These are phyloP conservation scores for Scleroderma bovista DNA, from an alignment of 768 basidiomycete species.

Conservation along the genomic window DNA sequence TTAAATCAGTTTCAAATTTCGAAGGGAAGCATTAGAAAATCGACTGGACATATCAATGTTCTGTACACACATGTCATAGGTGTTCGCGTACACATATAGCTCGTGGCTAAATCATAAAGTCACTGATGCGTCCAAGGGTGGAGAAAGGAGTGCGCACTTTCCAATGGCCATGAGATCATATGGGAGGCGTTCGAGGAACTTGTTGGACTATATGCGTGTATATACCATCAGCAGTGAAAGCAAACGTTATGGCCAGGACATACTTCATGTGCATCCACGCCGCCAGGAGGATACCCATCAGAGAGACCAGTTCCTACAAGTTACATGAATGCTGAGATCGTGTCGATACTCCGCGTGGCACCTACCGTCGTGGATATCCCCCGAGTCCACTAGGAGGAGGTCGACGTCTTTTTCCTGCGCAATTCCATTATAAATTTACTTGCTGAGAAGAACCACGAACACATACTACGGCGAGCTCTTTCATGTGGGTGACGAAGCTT, in stretches of 20 bases:
- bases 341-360: neutral
- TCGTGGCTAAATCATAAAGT: constrained; percentile 54
- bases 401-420: constrained; percentile 65
- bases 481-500: constrained; percentile 84
- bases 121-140: neutral
- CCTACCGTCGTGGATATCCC: constrained; percentile 68
- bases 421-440: neutral
- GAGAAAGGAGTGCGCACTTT: constrained; percentile 45
- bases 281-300: constrained; percentile 67
- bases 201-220: constrained; percentile 48
- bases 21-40: neutral
- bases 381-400: constrained; percentile 76
- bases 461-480: constrained; percentile 57
- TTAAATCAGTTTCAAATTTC: neutral
- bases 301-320: constrained; percentile 66
- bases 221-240: neutral
- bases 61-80: constrained; percentile 54
- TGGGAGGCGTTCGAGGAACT: constrained; percentile 65
- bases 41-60: neutral
- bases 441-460: neutral
- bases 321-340: neutral
- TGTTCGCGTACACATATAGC: constrained; percentile 63
- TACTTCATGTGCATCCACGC: constrained; percentile 70
- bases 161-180: constrained; percentile 85
- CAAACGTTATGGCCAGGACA: constrained; percentile 8